Base-by-base conservation (phyloP, 2,329 filamentous ascomycete genomes). In the Truncatella angustata region DNA sequence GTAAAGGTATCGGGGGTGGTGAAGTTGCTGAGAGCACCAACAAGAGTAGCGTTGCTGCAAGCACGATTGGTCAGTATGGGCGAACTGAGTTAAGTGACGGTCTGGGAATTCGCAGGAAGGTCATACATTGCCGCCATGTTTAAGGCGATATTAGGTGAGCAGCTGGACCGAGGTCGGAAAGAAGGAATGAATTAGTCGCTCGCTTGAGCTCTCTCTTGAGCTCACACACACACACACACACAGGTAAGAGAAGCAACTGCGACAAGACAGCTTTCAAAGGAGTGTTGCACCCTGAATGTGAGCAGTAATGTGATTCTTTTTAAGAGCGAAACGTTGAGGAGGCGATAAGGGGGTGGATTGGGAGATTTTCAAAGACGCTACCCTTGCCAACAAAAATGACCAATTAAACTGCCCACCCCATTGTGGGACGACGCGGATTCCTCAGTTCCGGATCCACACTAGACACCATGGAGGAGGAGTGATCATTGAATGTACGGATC, bases 1-100 rank as follows among this genome's bases (percentile, higher is more conserved):
- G 81, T 71, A 66, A 83, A 84, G 60, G 75, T 73, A 55, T 74
- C 69, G 40, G 75, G 73, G 58, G 75, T 71, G 70, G 75, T 78
- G 51, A 79, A 69, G 58, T 76, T 71, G 70, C 75, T 78, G 51
- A 79, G 69, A 56, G 70, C 69, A 54, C 67, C 67, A 44, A 65
- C 58, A 51, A 75, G 67, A 53, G 80, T 83, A 60, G 77, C 71
- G 68, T 82, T 83, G 54, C 78, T 80, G 52, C 49, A 48, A 58
- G 56, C n/a, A 5, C 49, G 37, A 5, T 32, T 39, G 36, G 26
- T 43, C 30, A 49, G 46, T 43, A 28, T 30, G 24, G 21, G 36
- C 53, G 37, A 40, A 40, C 37, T 30, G 28, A 5, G 26, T 11
- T 26, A 39, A 50, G 20, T 40, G 24, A 36, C 47, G 47, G 47